These are phyloP conservation scores for Astrephomene gubernaculifera DNA, from an alignment of 139 green algal species.

Conservation along the genomic window DNA sequence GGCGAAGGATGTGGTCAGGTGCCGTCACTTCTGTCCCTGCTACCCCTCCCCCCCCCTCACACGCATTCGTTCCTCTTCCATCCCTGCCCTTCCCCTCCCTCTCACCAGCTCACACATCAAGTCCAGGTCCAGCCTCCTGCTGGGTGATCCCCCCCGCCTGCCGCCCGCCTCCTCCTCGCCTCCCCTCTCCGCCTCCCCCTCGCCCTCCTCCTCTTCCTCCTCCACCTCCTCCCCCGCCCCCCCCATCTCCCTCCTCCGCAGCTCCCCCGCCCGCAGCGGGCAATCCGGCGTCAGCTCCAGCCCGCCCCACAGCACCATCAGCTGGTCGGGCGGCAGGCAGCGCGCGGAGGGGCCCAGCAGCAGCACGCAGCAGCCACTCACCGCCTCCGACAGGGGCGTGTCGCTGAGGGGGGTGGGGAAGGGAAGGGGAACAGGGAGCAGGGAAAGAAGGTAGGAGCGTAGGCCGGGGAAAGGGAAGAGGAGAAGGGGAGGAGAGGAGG, in stretches of 20 bases:
- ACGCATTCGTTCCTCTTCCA: not conserved
- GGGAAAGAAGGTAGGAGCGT: too few relatives aligned
- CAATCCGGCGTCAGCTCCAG: not conserved
- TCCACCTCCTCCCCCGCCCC: not conserved
- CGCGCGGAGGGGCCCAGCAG: not conserved
- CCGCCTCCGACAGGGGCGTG: not conserved
- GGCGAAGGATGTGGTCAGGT: not conserved
- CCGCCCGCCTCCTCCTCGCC: not conserved
- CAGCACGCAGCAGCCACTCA: not conserved
- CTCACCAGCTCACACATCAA: slow-evolving; percentile 6
- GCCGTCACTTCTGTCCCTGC: not conserved
- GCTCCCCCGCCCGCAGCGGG: not conserved
- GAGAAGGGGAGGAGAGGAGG: too few relatives aligned
- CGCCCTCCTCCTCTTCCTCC: not conserved
- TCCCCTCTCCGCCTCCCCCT: not conserved
- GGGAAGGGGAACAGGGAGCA: too few relatives aligned
- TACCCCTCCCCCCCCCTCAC: not conserved
- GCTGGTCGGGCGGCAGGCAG: not conserved
- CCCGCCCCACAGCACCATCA: not conserved
- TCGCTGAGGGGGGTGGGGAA: not conserved
- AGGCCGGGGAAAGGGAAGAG: too few relatives aligned
- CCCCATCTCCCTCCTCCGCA: not conserved
- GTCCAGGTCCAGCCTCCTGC: not conserved
- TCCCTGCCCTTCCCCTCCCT: too few relatives aligned
- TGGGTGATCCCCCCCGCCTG: not conserved